These are phyloP conservation scores for Plasmodium reichenowi DNA, from an alignment of 169 alveolate species.

Conservation along the genomic window DNA sequence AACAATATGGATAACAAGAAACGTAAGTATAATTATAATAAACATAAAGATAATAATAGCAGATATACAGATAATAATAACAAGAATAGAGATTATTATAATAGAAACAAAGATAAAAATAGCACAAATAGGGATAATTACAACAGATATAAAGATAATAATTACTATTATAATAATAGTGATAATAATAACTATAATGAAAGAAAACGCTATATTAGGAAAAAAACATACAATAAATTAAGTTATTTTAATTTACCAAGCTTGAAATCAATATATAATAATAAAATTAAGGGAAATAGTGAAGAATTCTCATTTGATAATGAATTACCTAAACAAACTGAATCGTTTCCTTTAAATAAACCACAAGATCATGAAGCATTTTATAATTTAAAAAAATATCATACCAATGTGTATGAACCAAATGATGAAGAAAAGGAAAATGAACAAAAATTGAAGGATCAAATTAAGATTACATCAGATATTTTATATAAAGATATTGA, in stretches of 20 bases:
- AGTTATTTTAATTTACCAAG: conserved; percentile 4
- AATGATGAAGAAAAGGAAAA: background rate
- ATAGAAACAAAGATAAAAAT: too few species aligned
- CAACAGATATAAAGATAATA: too few species aligned
- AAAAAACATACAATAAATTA: background rate
- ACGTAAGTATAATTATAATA: too few species aligned
- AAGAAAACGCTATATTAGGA: too few species aligned
- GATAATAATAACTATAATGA: too few species aligned
- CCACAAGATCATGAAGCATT: conserved; percentile 43
- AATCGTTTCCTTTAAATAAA: conserved; percentile 33
- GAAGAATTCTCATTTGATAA: background rate
- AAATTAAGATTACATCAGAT: background rate
- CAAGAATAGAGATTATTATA: background rate
- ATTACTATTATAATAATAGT: too few species aligned
- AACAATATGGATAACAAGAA: background rate
- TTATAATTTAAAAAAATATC: conserved; percentile 12
- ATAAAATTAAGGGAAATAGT: background rate
- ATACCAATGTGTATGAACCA: conserved; percentile 6
- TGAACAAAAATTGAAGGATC: conserved; percentile 14
- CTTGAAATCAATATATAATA: background rate
- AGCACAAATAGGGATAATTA: too few species aligned
- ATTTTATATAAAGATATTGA: conserved; percentile 1
- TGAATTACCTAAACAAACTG: background rate
- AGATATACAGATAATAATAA: background rate
- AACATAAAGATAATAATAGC: background rate